Conservation (phyloP, 2,329 filamentous ascomycete genomes). For the Penicillium occitanis region DNA sequence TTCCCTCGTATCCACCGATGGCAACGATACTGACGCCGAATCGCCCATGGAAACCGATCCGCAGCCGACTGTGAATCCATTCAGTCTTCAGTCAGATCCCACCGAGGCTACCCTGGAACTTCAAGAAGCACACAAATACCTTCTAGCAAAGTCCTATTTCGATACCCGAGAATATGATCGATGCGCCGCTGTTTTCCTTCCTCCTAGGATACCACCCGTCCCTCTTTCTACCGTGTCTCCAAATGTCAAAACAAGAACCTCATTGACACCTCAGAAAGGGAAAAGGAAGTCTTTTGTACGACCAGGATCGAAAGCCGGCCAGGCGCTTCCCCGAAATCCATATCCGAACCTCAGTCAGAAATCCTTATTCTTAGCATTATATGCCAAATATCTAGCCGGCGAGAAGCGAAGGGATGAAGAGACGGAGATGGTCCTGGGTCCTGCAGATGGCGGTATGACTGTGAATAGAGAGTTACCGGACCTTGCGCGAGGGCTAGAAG, state of each 20-base stretch:
- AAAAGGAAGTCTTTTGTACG: conserved; percentile 59
- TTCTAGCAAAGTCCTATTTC: conserved; percentile 90
- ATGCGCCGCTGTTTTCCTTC: conserved; percentile 83
- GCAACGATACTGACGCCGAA: conserved; percentile 61
- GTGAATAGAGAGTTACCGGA: conserved; percentile 79
- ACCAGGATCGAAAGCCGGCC: conserved; percentile 34
- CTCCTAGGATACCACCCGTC: conserved; percentile 72
- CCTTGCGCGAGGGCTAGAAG: conserved; percentile 72
- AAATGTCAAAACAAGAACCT: conserved; percentile 40
- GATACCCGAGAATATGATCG: conserved; percentile 94
- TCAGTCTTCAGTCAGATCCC: conserved; percentile 61
- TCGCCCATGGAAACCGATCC: conserved; percentile 58
- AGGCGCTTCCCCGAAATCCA: conserved; percentile 36
- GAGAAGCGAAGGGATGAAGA: conserved; percentile 97
- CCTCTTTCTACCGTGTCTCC: conserved; percentile 50
- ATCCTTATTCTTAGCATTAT: conserved; percentile 85
- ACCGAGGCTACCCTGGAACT: conserved; percentile 74
- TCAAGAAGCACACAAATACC: conserved; percentile 76
- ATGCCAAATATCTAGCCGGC: conserved; percentile 87
- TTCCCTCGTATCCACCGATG: conserved; percentile 63
- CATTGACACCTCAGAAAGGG: conserved; percentile 51
- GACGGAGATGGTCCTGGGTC: conserved; percentile 94
- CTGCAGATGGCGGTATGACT: conserved; percentile 80
- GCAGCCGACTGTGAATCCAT: conserved; percentile 51
- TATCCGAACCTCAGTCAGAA: conserved; percentile 73